Evolutionary conservation across 805 yeast genomes (phyloP), one percentile per base, ranked within the genome.

Genomic region (Monosporozyma servazzii): DNA sequence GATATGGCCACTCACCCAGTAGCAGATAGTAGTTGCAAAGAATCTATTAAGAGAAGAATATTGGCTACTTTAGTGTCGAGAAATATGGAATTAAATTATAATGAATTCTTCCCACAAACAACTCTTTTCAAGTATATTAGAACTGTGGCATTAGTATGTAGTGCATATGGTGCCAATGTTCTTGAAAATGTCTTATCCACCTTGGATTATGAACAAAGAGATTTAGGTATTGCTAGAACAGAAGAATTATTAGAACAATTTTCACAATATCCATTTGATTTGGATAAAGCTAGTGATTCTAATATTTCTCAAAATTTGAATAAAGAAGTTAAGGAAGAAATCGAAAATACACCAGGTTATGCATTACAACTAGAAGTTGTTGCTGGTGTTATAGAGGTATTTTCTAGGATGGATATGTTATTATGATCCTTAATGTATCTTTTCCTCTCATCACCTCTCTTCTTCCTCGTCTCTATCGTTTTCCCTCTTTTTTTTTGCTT

Each of bases 1-100:
- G 99, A 93, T 69, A 93, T 93, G 97, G 96, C 99, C 30, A 93
- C 99, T 8, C 99, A 95, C 69, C 99, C 99, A 7, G 80, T 93
- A 13, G 84, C 90, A 31, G 99, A 93, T 68, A 77, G 84, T 44
- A 73, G 81, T 56, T 82, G 95, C 48, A 93, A 93, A 70, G 95
- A 88, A 58, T 81, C 82, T 51, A 78, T 93, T 51, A 81, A 82
- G 51, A 76, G 81, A 53, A 79, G 97, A 60, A 80, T 88, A 27
- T 72, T 89, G 55, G 76, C 78, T 45, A 65, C 88, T 48, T 74
- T 93, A 59, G 81, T 88, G 7, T 74, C 84, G 36, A 81, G 96
- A 70, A 86, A 84, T 49, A 77, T 85, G 58, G 76, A 75, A 53
- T 63, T 83, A 30, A 72, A 71, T 57, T 74, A 81, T 37, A 77